A percentile compares a stretch with the other conserved stretches of the same genome.
These are phyloP conservation scores for Lachnellula suecica DNA, from an alignment of 2,329 filamentous ascomycete species.

Conservation along the genomic window DNA sequence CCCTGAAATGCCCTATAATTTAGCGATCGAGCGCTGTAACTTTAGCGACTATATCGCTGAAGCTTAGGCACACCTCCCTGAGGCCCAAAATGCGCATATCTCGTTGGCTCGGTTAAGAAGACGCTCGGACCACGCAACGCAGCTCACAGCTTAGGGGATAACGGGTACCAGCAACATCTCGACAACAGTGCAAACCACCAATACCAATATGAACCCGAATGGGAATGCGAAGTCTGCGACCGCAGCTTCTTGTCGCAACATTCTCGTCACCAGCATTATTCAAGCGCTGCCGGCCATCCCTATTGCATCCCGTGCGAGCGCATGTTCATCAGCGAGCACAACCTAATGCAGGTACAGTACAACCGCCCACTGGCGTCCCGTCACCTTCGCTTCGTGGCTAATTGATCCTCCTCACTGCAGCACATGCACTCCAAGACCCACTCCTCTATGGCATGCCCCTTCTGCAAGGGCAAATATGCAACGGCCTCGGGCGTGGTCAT, in stretches of 20 bases:
- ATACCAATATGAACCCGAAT: constrained; percentile 1
- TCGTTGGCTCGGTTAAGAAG: too few relatives aligned
- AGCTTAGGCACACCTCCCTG: too few relatives aligned
- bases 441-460: constrained; percentile 49
- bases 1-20: too few relatives aligned
- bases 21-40: too few relatives aligned
- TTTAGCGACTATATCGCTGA: too few relatives aligned
- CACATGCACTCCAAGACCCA: constrained; percentile 56
- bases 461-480: constrained; percentile 46
- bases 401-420: constrained; percentile 34
- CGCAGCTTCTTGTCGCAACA: constrained; percentile 9
- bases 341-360: constrained; percentile 21
- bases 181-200: constrained; percentile 16
- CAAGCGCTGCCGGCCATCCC: constrained; percentile 10
- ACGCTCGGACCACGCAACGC: too few relatives aligned
- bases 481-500: constrained; percentile 61
- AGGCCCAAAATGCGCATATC: too few relatives aligned
- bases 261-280: constrained; percentile 22
- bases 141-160: too few relatives aligned
- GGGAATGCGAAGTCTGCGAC: constrained; percentile 21
- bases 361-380: too few relatives aligned
- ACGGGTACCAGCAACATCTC: constrained; percentile 19
- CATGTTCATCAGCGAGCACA: constrained; percentile 23
- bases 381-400: neutral
- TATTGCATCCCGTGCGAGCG: constrained; percentile 23